These are phyloP conservation scores for Liquidambar formosana DNA, from an alignment of 164 flowering plant genomes.

Conservation along the genomic window DNA sequence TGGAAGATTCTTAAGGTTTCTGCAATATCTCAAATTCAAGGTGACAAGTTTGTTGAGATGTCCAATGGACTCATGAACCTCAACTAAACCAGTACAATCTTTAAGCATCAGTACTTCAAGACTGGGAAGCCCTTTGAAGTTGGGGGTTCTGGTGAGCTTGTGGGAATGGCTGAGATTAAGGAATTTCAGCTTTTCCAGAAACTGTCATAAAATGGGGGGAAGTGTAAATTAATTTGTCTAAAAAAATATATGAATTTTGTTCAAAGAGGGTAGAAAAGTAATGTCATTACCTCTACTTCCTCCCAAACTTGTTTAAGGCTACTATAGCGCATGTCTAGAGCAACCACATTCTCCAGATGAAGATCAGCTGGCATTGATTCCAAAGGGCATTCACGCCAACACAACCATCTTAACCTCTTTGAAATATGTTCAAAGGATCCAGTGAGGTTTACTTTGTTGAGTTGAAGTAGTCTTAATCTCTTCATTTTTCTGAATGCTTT, in stretches of 20 bases:
- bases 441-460: conserved; percentile 4
- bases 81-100: too few relatives aligned
- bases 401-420: conserved; percentile 8
- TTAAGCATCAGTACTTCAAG: too few relatives aligned
- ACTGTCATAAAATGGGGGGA: conserved; percentile 3
- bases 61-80: conserved; percentile 7
- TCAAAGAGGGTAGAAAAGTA: neutral
- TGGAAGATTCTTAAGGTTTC: conserved; percentile 10
- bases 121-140: neutral
- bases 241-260: too few relatives aligned
- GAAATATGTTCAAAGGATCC: conserved; percentile 7
- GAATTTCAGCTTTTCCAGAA: too few relatives aligned
- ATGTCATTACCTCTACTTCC: conserved; percentile 1
- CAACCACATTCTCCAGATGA: conserved; percentile 4
- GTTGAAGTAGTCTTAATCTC: conserved; percentile 12
- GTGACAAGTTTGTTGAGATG: too few relatives aligned
- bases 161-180: too few relatives aligned
- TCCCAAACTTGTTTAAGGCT: too few relatives aligned
- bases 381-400: too few relatives aligned
- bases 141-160: conserved; percentile 13
- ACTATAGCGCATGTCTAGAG: too few relatives aligned
- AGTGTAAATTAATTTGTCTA: too few relatives aligned
- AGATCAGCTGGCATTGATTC: conserved; percentile 12
- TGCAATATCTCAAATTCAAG: neutral
- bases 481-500: neutral